Percentiles rank a stretch among this genome's conserved stretches.
phyloP scores from a whole-genome alignment of 2,329 filamentous ascomycete genomes.

The Trichophyton equinum region DNA sequence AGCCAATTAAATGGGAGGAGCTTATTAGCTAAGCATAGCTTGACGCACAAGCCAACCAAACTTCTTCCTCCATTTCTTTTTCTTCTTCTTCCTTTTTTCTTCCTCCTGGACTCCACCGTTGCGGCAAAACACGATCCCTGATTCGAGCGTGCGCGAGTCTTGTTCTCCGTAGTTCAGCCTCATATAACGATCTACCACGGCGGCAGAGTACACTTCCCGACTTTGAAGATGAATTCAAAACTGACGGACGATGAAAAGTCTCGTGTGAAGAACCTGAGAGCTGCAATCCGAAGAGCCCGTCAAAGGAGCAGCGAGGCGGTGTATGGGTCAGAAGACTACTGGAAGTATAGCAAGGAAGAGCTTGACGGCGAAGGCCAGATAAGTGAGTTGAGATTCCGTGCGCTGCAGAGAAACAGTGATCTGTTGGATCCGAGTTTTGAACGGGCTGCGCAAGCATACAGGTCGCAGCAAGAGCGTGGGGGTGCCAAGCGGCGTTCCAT shows the following conservation, averaged over 20 bases:
- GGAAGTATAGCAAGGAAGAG: neutral
- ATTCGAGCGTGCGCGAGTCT: no score
- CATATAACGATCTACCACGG: no score
- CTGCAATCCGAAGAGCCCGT: neutral
- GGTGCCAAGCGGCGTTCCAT: neutral
- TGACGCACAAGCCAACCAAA: no score
- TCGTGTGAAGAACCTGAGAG: neutral
- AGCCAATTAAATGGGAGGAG: no score
- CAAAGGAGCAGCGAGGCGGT: neutral
- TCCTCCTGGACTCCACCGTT: no score
- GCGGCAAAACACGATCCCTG: no score
- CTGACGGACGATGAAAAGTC: neutral
- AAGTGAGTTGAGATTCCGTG: neutral
- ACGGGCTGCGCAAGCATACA: neutral
- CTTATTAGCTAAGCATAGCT: no score
- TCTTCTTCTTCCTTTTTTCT: no score
- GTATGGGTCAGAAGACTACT: neutral
- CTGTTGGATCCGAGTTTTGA: neutral
- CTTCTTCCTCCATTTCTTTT: no score
- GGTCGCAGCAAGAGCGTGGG: neutral
- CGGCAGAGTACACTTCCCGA: neutral
- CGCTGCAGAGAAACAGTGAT: neutral
- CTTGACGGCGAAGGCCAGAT: neutral
- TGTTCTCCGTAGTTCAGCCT: no score
- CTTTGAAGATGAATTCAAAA: neutral